A percentile compares a stretch with the other conserved stretches of the same genome.
Evolutionary conservation across 495 filamentous ascomycete genomes (phyloP).

Genomic region (Elaphomyces granulatus): DNA sequence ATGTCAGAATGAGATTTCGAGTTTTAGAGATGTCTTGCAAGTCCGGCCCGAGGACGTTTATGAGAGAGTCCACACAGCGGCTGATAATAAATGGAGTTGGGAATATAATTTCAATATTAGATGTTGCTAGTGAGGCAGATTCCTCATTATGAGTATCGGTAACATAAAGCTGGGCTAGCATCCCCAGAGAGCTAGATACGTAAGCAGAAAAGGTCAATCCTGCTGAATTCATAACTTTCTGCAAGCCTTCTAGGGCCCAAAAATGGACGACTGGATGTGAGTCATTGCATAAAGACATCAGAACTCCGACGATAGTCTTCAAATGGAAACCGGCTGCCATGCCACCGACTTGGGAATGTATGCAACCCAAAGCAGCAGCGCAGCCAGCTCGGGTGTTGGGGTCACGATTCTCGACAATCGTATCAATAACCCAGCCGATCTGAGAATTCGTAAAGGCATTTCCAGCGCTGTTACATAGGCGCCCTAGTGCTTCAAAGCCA

Average conservation of each 20-base stretch:
- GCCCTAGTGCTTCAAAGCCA: conserved; percentile 75
- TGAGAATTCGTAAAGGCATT: conserved; percentile 78
- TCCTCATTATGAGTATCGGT: conserved; percentile 84
- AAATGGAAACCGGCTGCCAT: conserved; percentile 98
- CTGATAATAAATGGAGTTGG: conserved; percentile 71
- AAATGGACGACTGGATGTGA: conserved; percentile 94
- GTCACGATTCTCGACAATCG: conserved; percentile 83
- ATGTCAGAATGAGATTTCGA: conserved; percentile 74
- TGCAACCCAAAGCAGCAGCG: conserved; percentile 82
- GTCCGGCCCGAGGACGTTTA: conserved; percentile 93
- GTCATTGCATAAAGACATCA: conserved; percentile 92
- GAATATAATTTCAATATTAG: conserved; percentile 74
- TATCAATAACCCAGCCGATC: conserved; percentile 84
- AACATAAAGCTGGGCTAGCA: conserved; percentile 84
- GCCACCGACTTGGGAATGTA: conserved; percentile 88
- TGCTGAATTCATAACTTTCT: conserved; percentile 80
- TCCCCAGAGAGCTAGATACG: conserved; percentile 78
- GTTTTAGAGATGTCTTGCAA: conserved; percentile 88
- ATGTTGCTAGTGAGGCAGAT: conserved; percentile 58
- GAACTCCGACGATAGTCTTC: conserved; percentile 85
- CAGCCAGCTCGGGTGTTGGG: conserved; percentile 88
- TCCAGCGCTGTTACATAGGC: conserved; percentile 77
- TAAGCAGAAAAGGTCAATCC: conserved; percentile 84
- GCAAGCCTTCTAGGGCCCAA: conserved; percentile 83
- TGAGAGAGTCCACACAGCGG: conserved; percentile 80